phyloP scores from a whole-genome alignment of 2,329 filamentous ascomycete species.

The Microdochium trichocladiopsis region DNA sequence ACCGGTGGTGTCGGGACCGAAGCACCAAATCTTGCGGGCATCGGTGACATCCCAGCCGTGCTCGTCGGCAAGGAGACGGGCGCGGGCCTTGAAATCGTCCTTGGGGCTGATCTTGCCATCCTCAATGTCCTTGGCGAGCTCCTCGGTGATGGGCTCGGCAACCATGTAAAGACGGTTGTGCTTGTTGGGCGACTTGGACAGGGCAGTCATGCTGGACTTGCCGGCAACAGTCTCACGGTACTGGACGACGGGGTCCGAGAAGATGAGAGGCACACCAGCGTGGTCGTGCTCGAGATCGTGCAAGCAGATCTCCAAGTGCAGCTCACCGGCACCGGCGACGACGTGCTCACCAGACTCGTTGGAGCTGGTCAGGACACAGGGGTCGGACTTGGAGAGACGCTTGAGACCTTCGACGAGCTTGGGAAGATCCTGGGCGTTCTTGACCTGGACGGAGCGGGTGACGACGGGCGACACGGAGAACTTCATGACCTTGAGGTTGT shows the following conservation, averaged over 20 bases:
- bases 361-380: conserved; percentile 90
- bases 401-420: conserved; percentile 99
- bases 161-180: conserved; percentile 99
- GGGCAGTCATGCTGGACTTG: conserved; percentile 87
- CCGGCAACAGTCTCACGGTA: conserved; percentile 92
- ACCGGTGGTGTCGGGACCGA: conserved; percentile 95
- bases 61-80: conserved; percentile 92
- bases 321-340: conserved; percentile 97
- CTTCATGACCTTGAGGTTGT: conserved; percentile 2
- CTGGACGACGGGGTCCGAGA: conserved; percentile 96
- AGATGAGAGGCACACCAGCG: conserved; percentile 93
- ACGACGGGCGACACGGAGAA: conserved; percentile 72
- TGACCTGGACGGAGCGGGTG: conserved; percentile 96
- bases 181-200: conserved; percentile 99
- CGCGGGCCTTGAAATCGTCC: conserved; percentile 98
- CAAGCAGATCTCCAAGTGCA: conserved; percentile 99
- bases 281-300: conserved; percentile 99
- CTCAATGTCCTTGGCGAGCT: conserved; percentile 87
- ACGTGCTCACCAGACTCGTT: conserved; percentile 95
- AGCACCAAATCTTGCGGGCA: conserved; percentile 99
- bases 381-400: conserved; percentile 99
- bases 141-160: conserved; percentile 86
- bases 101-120: conserved; percentile 83
- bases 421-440: conserved; percentile 99
- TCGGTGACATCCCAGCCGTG: conserved; percentile 99